Conservation (phyloP, 306 rosid species). For the Ormosia semicastrata region DNA sequence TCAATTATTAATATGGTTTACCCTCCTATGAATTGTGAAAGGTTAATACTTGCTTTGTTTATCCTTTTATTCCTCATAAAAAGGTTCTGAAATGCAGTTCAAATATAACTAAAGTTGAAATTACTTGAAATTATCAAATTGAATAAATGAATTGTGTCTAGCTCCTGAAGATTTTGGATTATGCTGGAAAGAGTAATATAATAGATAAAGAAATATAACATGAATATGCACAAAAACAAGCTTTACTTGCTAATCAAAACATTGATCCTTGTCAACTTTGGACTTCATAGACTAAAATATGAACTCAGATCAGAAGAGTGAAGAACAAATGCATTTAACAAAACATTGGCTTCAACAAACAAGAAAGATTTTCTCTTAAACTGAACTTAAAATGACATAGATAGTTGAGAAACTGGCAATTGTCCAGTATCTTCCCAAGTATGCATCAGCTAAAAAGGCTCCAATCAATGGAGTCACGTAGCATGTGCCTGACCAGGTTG, state of each 20-base stretch:
- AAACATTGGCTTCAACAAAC: background rate
- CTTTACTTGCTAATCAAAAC: background rate
- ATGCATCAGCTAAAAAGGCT: constrained; percentile 92
- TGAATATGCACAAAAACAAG: background rate
- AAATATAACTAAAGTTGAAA: background rate
- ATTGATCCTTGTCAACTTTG: background rate
- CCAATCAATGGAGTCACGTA: constrained; percentile 82
- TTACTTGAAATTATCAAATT: background rate
- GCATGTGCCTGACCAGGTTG: constrained; percentile 89
- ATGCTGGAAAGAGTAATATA: background rate
- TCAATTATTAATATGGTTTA: background rate
- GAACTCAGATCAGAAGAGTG: background rate
- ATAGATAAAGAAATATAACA: background rate
- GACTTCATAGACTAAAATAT: background rate
- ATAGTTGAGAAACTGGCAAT: constrained; percentile 69
- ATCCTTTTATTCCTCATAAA: background rate
- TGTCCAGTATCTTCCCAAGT: constrained; percentile 95
- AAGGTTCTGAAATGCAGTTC: background rate
- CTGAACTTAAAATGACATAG: constrained; percentile 63
- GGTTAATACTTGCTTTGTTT: background rate
- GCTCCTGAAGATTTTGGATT: background rate
- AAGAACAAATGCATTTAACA: background rate
- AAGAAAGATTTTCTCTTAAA: background rate
- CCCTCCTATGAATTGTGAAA: background rate
- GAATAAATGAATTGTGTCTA: background rate